Base-by-base conservation (phyloP, 495 filamentous ascomycete genomes). In the Xylaria cubensis region DNA sequence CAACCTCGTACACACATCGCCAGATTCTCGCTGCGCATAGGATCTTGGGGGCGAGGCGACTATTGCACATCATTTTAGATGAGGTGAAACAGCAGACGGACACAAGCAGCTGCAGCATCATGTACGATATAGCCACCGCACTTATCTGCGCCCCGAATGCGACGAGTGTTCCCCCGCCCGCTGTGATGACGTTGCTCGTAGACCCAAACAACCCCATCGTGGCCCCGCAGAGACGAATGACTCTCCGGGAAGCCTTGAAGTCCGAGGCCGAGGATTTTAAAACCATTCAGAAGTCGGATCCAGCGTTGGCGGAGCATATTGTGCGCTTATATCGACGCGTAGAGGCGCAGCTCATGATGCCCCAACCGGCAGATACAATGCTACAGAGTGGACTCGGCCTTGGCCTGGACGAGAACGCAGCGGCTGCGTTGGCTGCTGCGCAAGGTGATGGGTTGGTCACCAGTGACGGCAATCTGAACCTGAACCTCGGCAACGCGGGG, bases 1-100 rank as follows among this genome's bases (percentile, higher is more conserved):
- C 94, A 9, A 88, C 92, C 1, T 86, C 86, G 17, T 98, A 97
- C 80, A 94, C 70, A n/a, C 93, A 95, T 77, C 90, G 92, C 17
- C 92, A 94, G 69, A 80, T 96, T 8, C 82, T 92, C 17, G 83
- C 87, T 0, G 90, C 88, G 0, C 80, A 91, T 67, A 87, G 88
- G n/a, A 86, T 96, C 41, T 86, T 93, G 1, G 94, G 94, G 64
- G 87, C 93, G 0, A 84, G 81, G 29, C 85, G 86, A 19, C 83
- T 94, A 0, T 80, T 97, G 0, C 67, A 79, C 1, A 80, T 87
- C 8, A 82, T 97, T 12, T 72, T 96, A 36, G 89, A 94, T 24
- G 94, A 97, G 77, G 79, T 95, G 15, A 91, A 90, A 67, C 48
- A 77, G 32, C 80, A 85, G 58, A 78, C 78, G 0, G 83, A 85